Evolutionary conservation across 75 land plant species (phyloP).

Genomic region (Isoetes taiwanensis): DNA sequence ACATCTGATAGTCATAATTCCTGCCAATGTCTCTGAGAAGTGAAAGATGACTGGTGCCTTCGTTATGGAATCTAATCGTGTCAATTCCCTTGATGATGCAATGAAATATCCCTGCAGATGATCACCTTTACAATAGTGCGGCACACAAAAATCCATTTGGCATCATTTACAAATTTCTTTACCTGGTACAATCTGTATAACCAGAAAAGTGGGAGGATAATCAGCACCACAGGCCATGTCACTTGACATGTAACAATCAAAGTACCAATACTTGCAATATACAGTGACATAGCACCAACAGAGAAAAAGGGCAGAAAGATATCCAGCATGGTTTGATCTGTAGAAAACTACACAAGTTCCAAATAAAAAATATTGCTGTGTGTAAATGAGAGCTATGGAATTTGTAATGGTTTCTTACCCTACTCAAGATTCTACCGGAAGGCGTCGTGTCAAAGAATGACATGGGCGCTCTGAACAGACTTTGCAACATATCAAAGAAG

Average conservation of each 20-base stretch:
- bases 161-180: too few relatives aligned
- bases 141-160: too few relatives aligned
- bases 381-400: neutral
- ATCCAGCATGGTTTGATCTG: neutral
- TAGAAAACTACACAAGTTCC: neutral
- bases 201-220: constrained; percentile 28
- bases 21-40: constrained; percentile 23
- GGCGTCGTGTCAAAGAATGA: constrained; percentile 99
- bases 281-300: neutral
- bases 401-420: constrained; percentile 34
- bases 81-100: constrained; percentile 19
- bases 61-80: constrained; percentile 17
- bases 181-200: constrained; percentile 25
- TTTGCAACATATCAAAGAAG: constrained; percentile 48
- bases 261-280: constrained; percentile 20
- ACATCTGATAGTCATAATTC: constrained; percentile 15
- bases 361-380: neutral
- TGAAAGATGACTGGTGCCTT: constrained; percentile 27
- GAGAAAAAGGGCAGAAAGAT: constrained; percentile 1
- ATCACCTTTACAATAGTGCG: too few relatives aligned
- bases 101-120: constrained; percentile 16
- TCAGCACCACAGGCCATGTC: constrained; percentile 27
- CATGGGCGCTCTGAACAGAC: constrained; percentile 93
- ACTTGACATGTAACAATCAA: constrained; percentile 31
- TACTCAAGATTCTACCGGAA: constrained; percentile 89